Evolutionary conservation across 2,329 filamentous ascomycete species (phyloP).

Genomic region (Talaromyces marneffei): DNA sequence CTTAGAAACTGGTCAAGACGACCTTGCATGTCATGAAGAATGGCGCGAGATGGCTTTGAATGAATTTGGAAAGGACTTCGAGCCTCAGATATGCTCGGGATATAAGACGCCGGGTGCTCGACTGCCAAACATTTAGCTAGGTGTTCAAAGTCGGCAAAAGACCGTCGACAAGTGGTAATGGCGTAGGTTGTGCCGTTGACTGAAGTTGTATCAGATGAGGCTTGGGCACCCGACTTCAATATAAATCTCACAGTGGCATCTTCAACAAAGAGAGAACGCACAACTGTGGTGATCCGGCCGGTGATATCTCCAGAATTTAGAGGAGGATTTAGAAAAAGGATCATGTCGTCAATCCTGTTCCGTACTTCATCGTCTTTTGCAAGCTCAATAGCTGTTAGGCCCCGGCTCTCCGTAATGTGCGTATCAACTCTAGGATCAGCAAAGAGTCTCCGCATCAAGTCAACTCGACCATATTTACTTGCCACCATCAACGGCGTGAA

Average conservation of each 20-base stretch:
- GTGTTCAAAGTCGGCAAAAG: slow-evolving; percentile 84
- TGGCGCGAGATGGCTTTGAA: slow-evolving; percentile 79
- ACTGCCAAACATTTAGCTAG: slow-evolving; percentile 74
- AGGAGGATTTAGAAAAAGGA: slow-evolving; percentile 66
- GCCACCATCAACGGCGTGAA: slow-evolving; percentile 97
- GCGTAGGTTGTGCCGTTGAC: slow-evolving; percentile 61
- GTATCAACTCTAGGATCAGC: slow-evolving; percentile 82
- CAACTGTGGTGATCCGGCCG: slow-evolving; percentile 82
- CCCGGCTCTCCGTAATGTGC: slow-evolving; percentile 74
- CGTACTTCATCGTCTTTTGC: slow-evolving; percentile 97
- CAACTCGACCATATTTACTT: slow-evolving; percentile 93
- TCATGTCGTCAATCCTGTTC: slow-evolving; percentile 91
- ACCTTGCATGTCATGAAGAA: slow-evolving; percentile 81
- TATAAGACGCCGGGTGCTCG: slow-evolving; percentile 93
- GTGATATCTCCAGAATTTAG: slow-evolving; percentile 55
- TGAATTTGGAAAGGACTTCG: slow-evolving; percentile 89
- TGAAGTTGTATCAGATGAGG: slow-evolving; percentile 22
- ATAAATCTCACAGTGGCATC: slow-evolving; percentile 90
- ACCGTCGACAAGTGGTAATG: slow-evolving; percentile 87
- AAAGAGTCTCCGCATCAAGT: slow-evolving; percentile 85
- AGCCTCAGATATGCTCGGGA: slow-evolving; percentile 70
- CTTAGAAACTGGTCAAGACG: slow-evolving; percentile 83
- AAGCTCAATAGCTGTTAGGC: slow-evolving; percentile 88
- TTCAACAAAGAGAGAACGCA: slow-evolving; percentile 94
- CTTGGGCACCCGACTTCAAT: slow-evolving; percentile 85